Conservation (phyloP, 2,329 filamentous ascomycete genomes). For the Colletotrichum sansevieriae region DNA sequence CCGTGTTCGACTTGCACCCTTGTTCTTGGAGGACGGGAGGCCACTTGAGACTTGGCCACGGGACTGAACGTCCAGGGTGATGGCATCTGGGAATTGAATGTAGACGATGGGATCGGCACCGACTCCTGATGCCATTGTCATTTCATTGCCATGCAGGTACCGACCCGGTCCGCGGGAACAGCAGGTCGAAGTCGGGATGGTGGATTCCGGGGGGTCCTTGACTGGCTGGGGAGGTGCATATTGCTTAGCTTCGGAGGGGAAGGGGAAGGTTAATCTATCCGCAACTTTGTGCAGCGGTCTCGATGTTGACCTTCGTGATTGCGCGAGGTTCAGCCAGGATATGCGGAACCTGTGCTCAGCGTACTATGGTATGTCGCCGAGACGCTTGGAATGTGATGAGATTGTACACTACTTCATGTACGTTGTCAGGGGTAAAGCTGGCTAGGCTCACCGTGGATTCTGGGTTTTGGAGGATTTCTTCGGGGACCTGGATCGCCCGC, state of each 20-base stretch:
- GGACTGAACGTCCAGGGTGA: neutral
- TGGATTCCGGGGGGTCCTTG: neutral
- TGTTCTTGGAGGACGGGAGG: neutral
- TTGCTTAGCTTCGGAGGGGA: constrained; percentile 1
- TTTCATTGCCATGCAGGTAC: neutral
- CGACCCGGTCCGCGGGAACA: neutral
- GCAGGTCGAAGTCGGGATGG: neutral
- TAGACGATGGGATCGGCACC: neutral
- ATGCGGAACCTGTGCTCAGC: neutral
- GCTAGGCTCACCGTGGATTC: neutral
- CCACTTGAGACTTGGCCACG: too few species aligned
- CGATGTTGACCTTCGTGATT: constrained; percentile 3
- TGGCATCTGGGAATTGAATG: neutral
- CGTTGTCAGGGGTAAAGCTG: constrained; percentile 16
- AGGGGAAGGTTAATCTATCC: constrained; percentile 33
- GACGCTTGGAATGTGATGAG: neutral
- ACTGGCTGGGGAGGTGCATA: neutral
- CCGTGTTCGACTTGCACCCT: neutral
- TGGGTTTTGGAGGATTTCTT: too few species aligned
- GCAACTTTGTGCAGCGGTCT: constrained; percentile 30
- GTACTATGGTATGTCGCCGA: constrained; percentile 4
- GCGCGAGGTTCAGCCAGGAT: constrained; percentile 14
- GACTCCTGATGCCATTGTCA: neutral
- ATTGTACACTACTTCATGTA: too few species aligned
- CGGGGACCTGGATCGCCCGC: neutral